phyloP scores from a whole-genome alignment of 2,329 filamentous ascomycete genomes.

The Fusarium brevicatenulatum region DNA sequence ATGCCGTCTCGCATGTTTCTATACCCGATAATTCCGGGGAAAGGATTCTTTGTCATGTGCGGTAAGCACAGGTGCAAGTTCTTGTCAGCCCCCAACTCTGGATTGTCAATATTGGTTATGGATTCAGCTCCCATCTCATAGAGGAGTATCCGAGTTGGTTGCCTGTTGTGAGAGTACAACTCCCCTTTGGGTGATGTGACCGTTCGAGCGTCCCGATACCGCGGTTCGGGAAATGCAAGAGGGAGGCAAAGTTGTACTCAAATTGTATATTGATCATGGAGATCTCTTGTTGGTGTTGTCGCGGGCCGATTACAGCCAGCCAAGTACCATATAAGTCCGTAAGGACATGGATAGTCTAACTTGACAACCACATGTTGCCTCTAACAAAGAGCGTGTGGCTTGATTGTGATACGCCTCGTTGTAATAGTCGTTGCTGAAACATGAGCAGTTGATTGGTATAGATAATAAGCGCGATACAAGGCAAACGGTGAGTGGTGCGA shows the following conservation, averaged over 20 bases:
- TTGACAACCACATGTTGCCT: not conserved
- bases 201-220: slow-evolving; percentile 30
- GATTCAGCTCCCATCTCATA: slow-evolving; percentile 6
- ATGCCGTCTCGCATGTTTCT: slow-evolving; percentile 4
- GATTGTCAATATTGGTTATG: not conserved
- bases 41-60: not conserved
- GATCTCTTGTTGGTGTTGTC: slow-evolving; percentile 9
- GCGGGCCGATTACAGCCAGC: slow-evolving; percentile 27
- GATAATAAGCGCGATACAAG: not conserved
- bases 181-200: slow-evolving; percentile 19
- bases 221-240: slow-evolving; percentile 30
- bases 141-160: slow-evolving; percentile 15
- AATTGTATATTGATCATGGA: not conserved
- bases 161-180: slow-evolving; percentile 1
- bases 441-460: slow-evolving; percentile 4
- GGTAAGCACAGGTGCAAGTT: slow-evolving; percentile 11
- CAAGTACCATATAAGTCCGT: not conserved
- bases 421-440: slow-evolving; percentile 1
- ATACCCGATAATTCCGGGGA: not conserved
- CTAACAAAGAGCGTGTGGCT: slow-evolving; percentile 8
- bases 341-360: not conserved
- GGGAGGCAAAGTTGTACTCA: slow-evolving; percentile 17
- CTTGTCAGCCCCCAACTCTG: slow-evolving; percentile 11
- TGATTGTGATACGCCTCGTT: slow-evolving; percentile 10
- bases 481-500: slow-evolving; percentile 17